Base-by-base conservation (phyloP, 208 protist species). In the Angomonas desouzai region DNA sequence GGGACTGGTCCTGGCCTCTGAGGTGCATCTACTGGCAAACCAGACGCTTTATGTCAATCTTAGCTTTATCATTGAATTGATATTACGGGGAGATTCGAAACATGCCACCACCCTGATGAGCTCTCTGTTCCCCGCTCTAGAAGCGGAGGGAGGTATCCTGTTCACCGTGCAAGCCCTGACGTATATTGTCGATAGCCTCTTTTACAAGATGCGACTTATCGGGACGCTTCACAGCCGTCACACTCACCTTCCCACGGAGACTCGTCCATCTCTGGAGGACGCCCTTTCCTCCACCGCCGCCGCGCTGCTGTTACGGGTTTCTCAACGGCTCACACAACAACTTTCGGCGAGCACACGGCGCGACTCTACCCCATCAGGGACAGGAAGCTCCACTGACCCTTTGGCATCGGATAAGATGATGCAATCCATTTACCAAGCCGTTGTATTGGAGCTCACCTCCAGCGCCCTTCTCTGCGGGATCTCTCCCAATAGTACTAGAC, bases 51-150 rank as follows among this genome's bases (percentile, higher is more conserved):
- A 82, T 61, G 59, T 80, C n/a, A 27, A 62, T 20, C 51, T 88
- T 22, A 34, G 43, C 33, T 72, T 72, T 3, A 32, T 79, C 0
- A 56, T 82, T 22, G 77, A 85, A 59, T 29, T 67, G 36, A 65
- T 88, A 62, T 59, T 70, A 0, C 56, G 82, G 7, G 82, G 82
- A 1, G 82, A 88, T 34, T 64, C 61, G 22, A 55, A 65, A 25
- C 36, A 34, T 20, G 56, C 72, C 1, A 69, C 55, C 28, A n/a
- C 25, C 25, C 57, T 85, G 7, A 48, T 76, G 65, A 34, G 56
- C 27, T 30, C 62, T 20, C 48, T 88, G 2, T 43, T 79, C 3
- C 61, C 77, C 7, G 59, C 82, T 23, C 56, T 88, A 20, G 79
- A 84, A 57, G 27, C 48, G 11, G 72, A 77, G 20, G 72, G 75